A percentile compares a stretch with the other conserved stretches of the same genome.
Evolutionary conservation across 2,329 filamentous ascomycete genomes (phyloP).

Genomic region (Paramyrothecium roridum): DNA sequence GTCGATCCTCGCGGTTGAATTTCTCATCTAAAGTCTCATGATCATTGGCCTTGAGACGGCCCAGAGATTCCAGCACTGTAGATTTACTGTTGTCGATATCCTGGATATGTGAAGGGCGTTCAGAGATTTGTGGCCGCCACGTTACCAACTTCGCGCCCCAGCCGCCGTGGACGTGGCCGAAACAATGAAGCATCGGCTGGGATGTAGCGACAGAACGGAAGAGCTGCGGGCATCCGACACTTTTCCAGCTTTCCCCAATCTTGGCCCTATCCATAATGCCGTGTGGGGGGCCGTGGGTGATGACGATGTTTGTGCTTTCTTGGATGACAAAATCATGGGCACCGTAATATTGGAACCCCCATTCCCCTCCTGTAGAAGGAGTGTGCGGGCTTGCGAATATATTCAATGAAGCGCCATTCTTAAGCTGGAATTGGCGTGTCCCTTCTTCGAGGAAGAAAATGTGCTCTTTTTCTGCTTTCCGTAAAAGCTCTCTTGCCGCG

Average conservation of each 20-base stretch:
- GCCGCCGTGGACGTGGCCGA: slow-evolving; percentile 26
- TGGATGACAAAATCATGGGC: slow-evolving; percentile 18
- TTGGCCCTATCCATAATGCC: slow-evolving; percentile 35
- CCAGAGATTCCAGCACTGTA: slow-evolving; percentile 24
- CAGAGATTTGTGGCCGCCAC: slow-evolving; percentile 32
- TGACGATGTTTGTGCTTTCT: slow-evolving; percentile 19
- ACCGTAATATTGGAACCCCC: slow-evolving; percentile 39
- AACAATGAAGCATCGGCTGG: slow-evolving; percentile 29
- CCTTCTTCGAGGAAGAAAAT: slow-evolving; percentile 40
- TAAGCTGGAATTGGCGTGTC: slow-evolving; percentile 32
- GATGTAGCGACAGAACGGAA: slow-evolving; percentile 20
- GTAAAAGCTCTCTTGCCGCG: slow-evolving; percentile 24
- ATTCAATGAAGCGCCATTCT: slow-evolving; percentile 36
- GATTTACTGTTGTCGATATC: slow-evolving; percentile 44
- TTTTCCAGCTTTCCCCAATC: slow-evolving; percentile 16
- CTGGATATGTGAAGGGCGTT: slow-evolving; percentile 37
- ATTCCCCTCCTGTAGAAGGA: slow-evolving; percentile 28
- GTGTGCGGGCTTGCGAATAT: slow-evolving; percentile 45
- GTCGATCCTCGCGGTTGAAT: background rate
- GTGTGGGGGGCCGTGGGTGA: slow-evolving; percentile 30
- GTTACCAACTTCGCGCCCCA: slow-evolving; percentile 39
- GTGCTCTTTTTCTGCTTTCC: slow-evolving; percentile 16
- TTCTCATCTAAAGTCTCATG: background rate
- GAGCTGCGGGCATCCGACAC: slow-evolving; percentile 22
- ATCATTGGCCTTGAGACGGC: background rate